A percentile compares a stretch with the other conserved stretches of the same genome.
phyloP scores from a whole-genome alignment of 1,284 basidiomycete genomes.

The Microbotryum intermedium region DNA sequence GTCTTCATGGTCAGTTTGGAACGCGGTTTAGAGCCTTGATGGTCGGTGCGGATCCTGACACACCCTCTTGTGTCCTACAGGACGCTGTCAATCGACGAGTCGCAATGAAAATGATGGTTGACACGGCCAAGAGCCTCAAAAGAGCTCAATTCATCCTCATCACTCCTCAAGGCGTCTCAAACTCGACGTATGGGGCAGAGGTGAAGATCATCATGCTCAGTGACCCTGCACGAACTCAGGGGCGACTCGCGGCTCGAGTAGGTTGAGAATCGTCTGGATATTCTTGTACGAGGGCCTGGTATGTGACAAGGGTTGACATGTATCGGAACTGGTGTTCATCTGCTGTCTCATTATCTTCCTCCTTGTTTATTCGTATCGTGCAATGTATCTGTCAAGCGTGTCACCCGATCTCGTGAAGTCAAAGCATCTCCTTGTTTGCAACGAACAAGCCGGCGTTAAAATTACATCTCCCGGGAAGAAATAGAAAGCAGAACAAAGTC shows the following conservation, averaged over 20 bases:
- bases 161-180: slow-evolving; percentile 52
- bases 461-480: no score
- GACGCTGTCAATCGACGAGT: slow-evolving; percentile 42
- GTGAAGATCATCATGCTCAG: slow-evolving; percentile 20
- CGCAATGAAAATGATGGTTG: slow-evolving; percentile 50
- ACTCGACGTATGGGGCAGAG: slow-evolving; percentile 7
- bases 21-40: background rate
- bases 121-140: slow-evolving; percentile 71
- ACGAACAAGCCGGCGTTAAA: no score
- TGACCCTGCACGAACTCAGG: slow-evolving; percentile 19
- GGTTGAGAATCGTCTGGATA: no score
- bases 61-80: slow-evolving; percentile 30
- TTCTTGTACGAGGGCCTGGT: no score
- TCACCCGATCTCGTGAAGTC: no score
- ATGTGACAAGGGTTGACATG: no score
- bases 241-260: background rate
- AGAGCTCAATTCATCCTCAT: slow-evolving; percentile 86
- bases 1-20: slow-evolving; percentile 22
- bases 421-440: no score
- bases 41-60: background rate
- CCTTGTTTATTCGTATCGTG: no score
- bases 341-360: no score
- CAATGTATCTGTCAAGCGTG: no score
- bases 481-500: no score
- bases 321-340: no score